These are phyloP conservation scores for Crassisporium funariophilum DNA, from an alignment of 768 basidiomycete genomes.

Conservation along the genomic window DNA sequence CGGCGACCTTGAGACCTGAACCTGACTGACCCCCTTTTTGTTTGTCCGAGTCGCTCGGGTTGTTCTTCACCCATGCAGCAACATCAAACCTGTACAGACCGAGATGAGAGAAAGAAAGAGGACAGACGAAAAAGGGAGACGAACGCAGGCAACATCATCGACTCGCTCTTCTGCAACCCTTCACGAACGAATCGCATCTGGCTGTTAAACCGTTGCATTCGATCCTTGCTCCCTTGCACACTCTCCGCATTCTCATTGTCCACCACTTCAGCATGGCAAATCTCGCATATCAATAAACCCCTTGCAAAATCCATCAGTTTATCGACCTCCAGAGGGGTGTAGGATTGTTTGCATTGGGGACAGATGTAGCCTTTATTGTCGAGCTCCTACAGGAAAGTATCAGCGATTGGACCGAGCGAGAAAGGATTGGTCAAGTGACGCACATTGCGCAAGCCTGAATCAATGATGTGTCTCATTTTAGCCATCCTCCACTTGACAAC, in stretches of 20 bases:
- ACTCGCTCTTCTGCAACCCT: slow-evolving; percentile 86
- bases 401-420: neutral
- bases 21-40: slow-evolving; percentile 54
- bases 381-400: slow-evolving; percentile 66
- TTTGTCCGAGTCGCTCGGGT: slow-evolving; percentile 65
- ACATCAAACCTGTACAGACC: slow-evolving; percentile 70
- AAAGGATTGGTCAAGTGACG: slow-evolving; percentile 23
- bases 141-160: slow-evolving; percentile 81
- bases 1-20: slow-evolving; percentile 72
- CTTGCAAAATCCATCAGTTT: slow-evolving; percentile 73
- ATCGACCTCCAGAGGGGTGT: slow-evolving; percentile 84
- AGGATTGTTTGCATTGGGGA: slow-evolving; percentile 82
- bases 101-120: slow-evolving; percentile 1
- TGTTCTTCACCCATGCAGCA: slow-evolving; percentile 75
- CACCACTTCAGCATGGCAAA: slow-evolving; percentile 82
- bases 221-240: slow-evolving; percentile 83
- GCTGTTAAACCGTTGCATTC: slow-evolving; percentile 93
- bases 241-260: slow-evolving; percentile 92
- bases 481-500: slow-evolving; percentile 98
- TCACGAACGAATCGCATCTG: slow-evolving; percentile 89
- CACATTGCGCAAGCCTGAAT: slow-evolving; percentile 87
- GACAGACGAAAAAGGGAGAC: slow-evolving; percentile 29
- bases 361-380: slow-evolving; percentile 98
- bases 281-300: slow-evolving; percentile 80
- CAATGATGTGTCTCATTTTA: slow-evolving; percentile 88